These are phyloP conservation scores for Thoreauomyces humboldtii DNA, from an alignment of 192 early-diverging fungal species.

Conservation along the genomic window DNA sequence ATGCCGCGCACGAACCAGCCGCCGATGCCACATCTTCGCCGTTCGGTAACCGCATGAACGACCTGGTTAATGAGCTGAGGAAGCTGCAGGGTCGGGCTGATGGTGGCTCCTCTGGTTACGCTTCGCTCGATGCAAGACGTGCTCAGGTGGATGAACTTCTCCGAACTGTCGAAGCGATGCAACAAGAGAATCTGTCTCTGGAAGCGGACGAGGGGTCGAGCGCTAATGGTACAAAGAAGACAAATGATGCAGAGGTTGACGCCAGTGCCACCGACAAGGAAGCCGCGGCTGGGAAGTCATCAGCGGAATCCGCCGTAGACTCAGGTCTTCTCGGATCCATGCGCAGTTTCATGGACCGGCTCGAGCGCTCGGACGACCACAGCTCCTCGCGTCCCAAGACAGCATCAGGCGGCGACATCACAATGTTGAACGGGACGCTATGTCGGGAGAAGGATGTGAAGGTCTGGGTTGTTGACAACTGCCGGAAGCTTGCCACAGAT, in stretches of 20 bases:
- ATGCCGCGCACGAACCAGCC: too few species aligned
- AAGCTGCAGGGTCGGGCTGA: constrained; percentile 21
- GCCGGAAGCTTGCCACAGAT: background rate
- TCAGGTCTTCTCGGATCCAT: too few species aligned
- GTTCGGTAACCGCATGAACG: background rate
- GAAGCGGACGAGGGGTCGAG: too few species aligned
- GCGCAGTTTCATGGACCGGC: constrained; percentile 31
- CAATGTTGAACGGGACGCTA: constrained; percentile 31
- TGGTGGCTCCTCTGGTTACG: background rate
- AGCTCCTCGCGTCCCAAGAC: background rate
- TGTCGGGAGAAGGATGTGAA: constrained; percentile 25
- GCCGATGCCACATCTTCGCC: background rate
- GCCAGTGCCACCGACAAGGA: too few species aligned
- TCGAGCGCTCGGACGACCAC: constrained; percentile 11
- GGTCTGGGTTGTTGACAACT: constrained; percentile 26
- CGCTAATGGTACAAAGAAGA: too few species aligned
- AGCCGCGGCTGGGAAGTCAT: too few species aligned
- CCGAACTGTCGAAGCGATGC: constrained; percentile 12
- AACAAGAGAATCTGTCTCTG: too few species aligned
- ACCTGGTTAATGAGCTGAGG: constrained; percentile 33
- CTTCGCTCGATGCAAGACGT: background rate
- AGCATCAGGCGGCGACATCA: constrained; percentile 1
- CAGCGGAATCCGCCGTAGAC: background rate
- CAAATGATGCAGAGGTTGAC: too few species aligned
- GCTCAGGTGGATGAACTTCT: constrained; percentile 4